These are phyloP conservation scores for Waitea zeae DNA, from an alignment of 1,284 basidiomycete species.

Conservation along the genomic window DNA sequence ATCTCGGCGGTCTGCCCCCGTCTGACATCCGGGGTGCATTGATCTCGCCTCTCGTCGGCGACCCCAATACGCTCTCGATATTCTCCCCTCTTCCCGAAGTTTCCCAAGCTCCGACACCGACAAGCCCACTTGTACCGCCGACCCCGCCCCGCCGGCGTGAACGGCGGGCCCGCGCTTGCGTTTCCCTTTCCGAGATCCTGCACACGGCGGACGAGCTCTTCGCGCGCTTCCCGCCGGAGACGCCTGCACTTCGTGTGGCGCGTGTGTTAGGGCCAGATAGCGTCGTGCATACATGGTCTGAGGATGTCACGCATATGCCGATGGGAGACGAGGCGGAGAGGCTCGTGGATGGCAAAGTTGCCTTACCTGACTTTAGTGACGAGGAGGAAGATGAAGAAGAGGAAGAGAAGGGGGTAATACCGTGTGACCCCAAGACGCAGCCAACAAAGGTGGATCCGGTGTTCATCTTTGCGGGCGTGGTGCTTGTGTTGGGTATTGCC, in stretches of 20 bases:
- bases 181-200: conserved; percentile 24
- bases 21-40: no score
- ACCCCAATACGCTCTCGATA: no score
- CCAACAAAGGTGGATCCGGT: conserved; percentile 3
- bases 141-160: no score
- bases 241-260: conserved; percentile 28
- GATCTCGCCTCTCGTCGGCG: no score
- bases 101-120: no score
- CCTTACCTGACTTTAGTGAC: conserved; percentile 28
- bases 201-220: conserved; percentile 25
- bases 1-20: no score
- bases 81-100: no score
- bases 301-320: conserved; percentile 20
- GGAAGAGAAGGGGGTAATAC: conserved; percentile 9
- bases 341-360: conserved; percentile 35
- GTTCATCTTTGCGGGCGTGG: conserved; percentile 14
- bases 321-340: conserved; percentile 41
- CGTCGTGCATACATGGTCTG: conserved; percentile 40
- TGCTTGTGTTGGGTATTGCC: conserved; percentile 32
- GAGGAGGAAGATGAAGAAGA: conserved; percentile 16
- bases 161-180: conserved; percentile 13
- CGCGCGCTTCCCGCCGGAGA: conserved; percentile 23
- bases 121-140: no score
- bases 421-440: conserved; percentile 11
- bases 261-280: conserved; percentile 57